Percentiles rank a stretch among this genome's conserved stretches.
These are phyloP conservation scores for Solanum ossicruentum DNA, from an alignment of 257 asterid genomes.

Conservation along the genomic window DNA sequence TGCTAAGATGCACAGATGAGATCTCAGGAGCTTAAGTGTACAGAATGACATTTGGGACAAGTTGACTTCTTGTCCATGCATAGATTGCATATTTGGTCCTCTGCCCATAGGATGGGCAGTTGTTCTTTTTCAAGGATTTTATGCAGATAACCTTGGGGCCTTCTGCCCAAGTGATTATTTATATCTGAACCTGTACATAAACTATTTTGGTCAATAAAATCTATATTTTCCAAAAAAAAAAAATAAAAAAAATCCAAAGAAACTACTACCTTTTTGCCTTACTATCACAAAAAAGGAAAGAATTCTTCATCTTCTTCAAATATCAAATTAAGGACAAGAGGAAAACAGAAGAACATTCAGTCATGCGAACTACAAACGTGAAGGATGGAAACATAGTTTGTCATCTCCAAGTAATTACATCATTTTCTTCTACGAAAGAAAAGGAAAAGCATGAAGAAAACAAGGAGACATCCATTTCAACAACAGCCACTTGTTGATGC, in stretches of 20 bases:
- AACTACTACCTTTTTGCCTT: no score
- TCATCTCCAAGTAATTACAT: neutral
- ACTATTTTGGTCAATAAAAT: neutral
- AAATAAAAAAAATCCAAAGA: no score
- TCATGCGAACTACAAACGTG: neutral
- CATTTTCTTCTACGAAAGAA: neutral
- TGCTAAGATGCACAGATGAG: neutral
- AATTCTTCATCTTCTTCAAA: neutral
- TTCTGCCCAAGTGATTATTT: neutral
- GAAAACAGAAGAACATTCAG: neutral
- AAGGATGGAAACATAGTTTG: neutral
- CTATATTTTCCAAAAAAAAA: neutral
- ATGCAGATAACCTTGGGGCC: no score
- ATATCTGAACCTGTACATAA: neutral
- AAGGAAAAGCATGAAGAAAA: neutral
- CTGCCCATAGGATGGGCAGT: neutral
- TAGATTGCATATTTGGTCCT: neutral
- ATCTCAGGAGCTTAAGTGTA: neutral
- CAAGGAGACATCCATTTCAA: constrained; percentile 19
- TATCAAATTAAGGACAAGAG: neutral
- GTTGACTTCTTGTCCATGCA: neutral
- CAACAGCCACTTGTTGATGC: constrained; percentile 78
- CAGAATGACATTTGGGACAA: neutral
- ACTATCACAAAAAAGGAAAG: neutral
- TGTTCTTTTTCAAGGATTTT: neutral